Evolutionary conservation across 2,329 filamentous ascomycete species (phyloP).

Genomic region (Myriosclerotinia scirpicola): DNA sequence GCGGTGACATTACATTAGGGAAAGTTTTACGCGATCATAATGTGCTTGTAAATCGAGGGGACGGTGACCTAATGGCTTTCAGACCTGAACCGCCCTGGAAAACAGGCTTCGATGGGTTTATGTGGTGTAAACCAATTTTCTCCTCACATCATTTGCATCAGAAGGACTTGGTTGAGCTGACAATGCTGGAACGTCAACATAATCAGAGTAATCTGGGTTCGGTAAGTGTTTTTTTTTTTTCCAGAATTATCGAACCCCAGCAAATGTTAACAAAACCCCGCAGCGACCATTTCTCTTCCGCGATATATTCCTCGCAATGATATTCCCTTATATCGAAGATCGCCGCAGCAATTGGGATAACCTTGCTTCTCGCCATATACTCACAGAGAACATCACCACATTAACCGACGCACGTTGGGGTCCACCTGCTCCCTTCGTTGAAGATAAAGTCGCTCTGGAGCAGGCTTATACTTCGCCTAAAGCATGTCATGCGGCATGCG

Average conservation of each 20-base stretch:
- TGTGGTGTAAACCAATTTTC: slow-evolving; percentile 26
- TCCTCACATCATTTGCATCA: slow-evolving; percentile 27
- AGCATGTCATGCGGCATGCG: slow-evolving; percentile 16
- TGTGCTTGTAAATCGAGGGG: slow-evolving; percentile 21
- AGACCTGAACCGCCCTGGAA: slow-evolving; percentile 27
- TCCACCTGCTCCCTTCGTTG: not conserved
- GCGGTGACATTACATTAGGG: slow-evolving; percentile 27
- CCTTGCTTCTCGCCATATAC: slow-evolving; percentile 17
- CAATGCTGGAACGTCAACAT: slow-evolving; percentile 15
- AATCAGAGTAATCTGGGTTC: not conserved
- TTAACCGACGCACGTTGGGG: not conserved
- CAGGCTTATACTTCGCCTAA: slow-evolving; percentile 9
- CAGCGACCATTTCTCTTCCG: slow-evolving; percentile 13
- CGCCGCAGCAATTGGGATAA: slow-evolving; percentile 25
- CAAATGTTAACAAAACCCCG: not conserved
- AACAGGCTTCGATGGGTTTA: slow-evolving; percentile 22
- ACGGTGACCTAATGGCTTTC: slow-evolving; percentile 20
- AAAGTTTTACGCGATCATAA: slow-evolving; percentile 24
- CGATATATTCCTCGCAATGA: slow-evolving; percentile 13
- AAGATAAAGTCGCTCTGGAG: not conserved
- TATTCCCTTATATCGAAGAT: not conserved
- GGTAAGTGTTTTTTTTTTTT: not conserved
- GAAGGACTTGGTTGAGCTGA: slow-evolving; percentile 19
- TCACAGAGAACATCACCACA: not conserved
- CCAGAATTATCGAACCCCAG: not conserved